A percentile compares a stretch with the other conserved stretches of the same genome.
Conservation (phyloP, 116 monocot genomes). For the Posidonia oceanica region DNA sequence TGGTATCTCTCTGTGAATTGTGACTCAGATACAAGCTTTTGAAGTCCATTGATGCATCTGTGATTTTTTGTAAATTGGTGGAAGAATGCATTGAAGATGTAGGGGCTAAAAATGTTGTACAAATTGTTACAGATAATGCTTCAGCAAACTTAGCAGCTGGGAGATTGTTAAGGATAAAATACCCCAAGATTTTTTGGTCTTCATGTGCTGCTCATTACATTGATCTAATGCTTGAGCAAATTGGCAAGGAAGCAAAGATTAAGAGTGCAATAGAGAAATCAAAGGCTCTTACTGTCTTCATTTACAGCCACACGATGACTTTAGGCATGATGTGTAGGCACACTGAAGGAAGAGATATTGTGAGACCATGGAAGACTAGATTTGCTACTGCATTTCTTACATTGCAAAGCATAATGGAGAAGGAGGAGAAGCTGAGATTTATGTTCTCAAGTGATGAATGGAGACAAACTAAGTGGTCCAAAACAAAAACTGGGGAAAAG, state of each 20-base stretch:
- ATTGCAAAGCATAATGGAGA: constrained; percentile 1
- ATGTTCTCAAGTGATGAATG: constrained; percentile 5
- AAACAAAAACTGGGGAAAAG: not conserved
- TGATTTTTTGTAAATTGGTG: not conserved
- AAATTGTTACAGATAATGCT: constrained; percentile 5
- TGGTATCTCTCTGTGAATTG: not conserved
- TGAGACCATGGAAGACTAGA: not conserved
- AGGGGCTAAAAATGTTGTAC: not conserved
- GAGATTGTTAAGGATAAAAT: not conserved
- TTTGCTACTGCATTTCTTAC: constrained; percentile 5
- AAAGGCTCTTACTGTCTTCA: not conserved
- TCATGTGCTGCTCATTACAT: not conserved
- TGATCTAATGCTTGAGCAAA: constrained; percentile 6
- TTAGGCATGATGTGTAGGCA: not conserved
- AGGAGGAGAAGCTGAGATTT: constrained; percentile 4
- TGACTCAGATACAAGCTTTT: not conserved
- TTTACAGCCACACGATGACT: not conserved
- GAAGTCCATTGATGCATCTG: not conserved
- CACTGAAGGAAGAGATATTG: constrained; percentile 1
- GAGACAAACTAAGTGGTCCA: constrained; percentile 1
- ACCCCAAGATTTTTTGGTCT: not conserved
- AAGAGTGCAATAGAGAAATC: not conserved
- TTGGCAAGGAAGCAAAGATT: not conserved
- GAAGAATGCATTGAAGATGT: constrained; percentile 6
- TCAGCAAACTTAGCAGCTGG: not conserved